phyloP scores from a whole-genome alignment of 371 early-diverging fungal genomes.

The Mortierella sp. region DNA sequence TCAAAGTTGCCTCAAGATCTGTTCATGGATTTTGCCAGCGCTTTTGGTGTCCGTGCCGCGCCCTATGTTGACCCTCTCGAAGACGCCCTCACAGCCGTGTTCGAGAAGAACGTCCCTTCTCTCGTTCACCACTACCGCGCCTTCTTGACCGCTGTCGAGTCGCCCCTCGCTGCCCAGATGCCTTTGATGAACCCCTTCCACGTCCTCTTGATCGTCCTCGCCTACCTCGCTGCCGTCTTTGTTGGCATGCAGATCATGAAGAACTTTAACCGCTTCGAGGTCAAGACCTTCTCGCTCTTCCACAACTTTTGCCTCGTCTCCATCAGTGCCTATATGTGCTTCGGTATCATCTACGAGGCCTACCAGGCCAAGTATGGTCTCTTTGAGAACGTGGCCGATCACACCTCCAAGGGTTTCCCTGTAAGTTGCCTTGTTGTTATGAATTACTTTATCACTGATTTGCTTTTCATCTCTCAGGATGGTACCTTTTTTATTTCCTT shows the following conservation, averaged over 20 bases:
- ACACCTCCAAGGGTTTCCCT: conserved; percentile 56
- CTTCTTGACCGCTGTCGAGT: conserved; percentile 52
- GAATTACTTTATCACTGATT: background rate
- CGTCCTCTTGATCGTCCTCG: conserved; percentile 61
- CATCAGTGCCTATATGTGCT: conserved; percentile 69
- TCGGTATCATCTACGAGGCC: conserved; percentile 64
- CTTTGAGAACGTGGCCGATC: conserved; percentile 64
- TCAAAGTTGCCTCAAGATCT: conserved; percentile 52
- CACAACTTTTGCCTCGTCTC: conserved; percentile 67
- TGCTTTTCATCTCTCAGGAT: background rate
- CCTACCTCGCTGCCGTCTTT: conserved; percentile 62
- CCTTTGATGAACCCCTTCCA: conserved; percentile 77
- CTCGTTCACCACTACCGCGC: conserved; percentile 41
- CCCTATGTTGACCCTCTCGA: conserved; percentile 57
- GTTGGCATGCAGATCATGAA: conserved; percentile 65
- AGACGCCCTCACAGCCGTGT: conserved; percentile 34
- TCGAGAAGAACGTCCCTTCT: conserved; percentile 39
- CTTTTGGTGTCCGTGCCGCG: conserved; percentile 49
- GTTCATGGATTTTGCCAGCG: conserved; percentile 51
- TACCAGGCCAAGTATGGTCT: conserved; percentile 59
- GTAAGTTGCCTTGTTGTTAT: conserved; percentile 49
- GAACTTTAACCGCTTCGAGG: conserved; percentile 55
- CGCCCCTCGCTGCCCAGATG: conserved; percentile 61
- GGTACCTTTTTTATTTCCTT: background rate
- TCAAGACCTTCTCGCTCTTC: conserved; percentile 61